These are phyloP conservation scores for Erodium trifolium DNA, from an alignment of 441 rosid species.

Conservation along the genomic window DNA sequence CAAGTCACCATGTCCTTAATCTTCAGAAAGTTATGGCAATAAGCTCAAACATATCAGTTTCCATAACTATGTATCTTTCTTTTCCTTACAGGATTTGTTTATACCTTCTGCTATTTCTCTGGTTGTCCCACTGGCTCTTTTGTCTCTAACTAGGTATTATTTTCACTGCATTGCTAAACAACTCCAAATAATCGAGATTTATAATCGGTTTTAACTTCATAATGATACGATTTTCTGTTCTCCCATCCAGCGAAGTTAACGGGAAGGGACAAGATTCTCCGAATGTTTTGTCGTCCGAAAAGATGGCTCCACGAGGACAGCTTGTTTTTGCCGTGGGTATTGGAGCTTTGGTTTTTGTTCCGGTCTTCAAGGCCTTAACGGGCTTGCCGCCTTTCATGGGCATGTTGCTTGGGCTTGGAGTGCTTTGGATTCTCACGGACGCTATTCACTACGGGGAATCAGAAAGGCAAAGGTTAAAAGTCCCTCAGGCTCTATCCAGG, in stretches of 20 bases:
- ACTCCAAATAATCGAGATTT: neutral
- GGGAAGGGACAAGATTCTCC: constrained; percentile 58
- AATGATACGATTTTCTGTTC: constrained; percentile 21
- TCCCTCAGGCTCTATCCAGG: constrained; percentile 88
- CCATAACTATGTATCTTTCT: neutral
- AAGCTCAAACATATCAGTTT: neutral
- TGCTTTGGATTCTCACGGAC: constrained; percentile 93
- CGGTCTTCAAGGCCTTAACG: constrained; percentile 82
- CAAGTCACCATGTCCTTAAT: too few relatives aligned
- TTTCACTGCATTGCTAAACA: constrained; percentile 23
- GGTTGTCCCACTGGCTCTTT: constrained; percentile 70
- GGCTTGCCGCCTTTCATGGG: constrained; percentile 98
- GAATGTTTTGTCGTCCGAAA: constrained; percentile 65
- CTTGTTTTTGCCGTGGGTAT: constrained; percentile 74
- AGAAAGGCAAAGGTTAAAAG: constrained; percentile 74
- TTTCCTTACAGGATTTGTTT: constrained; percentile 47
- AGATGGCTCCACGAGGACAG: constrained; percentile 88
- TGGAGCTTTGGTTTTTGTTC: constrained; percentile 86
- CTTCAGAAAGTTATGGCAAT: too few relatives aligned
- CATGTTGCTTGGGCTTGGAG: constrained; percentile 91
- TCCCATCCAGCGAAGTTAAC: constrained; percentile 67
- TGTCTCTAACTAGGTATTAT: constrained; percentile 83
- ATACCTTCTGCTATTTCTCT: constrained; percentile 76
- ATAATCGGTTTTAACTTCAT: neutral
- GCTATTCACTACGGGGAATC: constrained; percentile 94